phyloP scores from a whole-genome alignment of 768 basidiomycete genomes.

The Suillus weaverae region DNA sequence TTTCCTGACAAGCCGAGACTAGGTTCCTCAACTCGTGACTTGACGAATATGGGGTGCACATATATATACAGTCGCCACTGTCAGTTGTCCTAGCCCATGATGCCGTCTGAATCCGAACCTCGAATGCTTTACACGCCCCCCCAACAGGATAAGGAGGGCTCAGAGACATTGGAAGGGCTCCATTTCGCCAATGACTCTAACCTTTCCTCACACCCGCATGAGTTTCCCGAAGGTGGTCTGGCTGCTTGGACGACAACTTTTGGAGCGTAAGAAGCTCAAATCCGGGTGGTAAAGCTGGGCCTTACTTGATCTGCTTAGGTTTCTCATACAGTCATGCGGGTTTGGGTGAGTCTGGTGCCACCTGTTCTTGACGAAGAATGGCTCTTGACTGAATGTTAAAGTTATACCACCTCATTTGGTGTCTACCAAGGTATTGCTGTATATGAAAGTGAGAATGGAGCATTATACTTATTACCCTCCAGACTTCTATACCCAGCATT shows the following conservation, averaged over 20 bases:
- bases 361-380: neutral
- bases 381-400: slow-evolving; percentile 3
- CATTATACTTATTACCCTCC: neutral
- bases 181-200: neutral
- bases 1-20: neutral
- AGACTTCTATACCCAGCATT: slow-evolving; percentile 42
- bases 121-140: neutral
- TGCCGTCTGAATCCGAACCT: neutral
- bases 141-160: neutral
- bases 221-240: slow-evolving; percentile 32
- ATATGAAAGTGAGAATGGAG: neutral
- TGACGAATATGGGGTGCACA: neutral
- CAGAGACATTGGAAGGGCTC: neutral
- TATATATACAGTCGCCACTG: neutral
- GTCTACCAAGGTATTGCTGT: slow-evolving; percentile 41
- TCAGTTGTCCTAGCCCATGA: neutral
- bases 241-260: slow-evolving; percentile 30
- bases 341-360: slow-evolving; percentile 27
- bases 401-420: slow-evolving; percentile 40
- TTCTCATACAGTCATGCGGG: slow-evolving; percentile 38
- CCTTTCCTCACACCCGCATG: neutral
- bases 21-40: neutral
- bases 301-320: slow-evolving; percentile 20
- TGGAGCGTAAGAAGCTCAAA: slow-evolving; percentile 25
- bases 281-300: neutral